phyloP scores from a whole-genome alignment of 805 yeast species.

The Pichia ethanolica region DNA sequence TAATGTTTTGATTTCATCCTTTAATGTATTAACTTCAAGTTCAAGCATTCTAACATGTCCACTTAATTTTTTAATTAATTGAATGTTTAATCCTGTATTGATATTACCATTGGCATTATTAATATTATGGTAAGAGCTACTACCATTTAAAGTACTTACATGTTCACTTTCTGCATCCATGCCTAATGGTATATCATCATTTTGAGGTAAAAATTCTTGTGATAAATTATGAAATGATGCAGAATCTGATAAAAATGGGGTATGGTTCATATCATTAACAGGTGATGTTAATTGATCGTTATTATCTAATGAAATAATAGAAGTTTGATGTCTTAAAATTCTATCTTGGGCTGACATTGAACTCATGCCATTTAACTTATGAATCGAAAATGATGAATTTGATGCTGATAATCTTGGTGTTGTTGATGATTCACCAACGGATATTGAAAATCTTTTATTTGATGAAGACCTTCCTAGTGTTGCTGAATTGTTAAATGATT shows the following conservation, averaged over 20 bases:
- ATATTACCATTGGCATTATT: slow-evolving; percentile 17
- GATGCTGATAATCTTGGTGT: slow-evolving; percentile 31
- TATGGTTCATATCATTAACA: not conserved
- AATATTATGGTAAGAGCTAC: not conserved
- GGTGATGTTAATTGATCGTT: slow-evolving; percentile 3
- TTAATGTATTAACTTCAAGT: slow-evolving; percentile 59
- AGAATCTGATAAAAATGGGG: slow-evolving; percentile 1
- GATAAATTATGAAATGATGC: not conserved
- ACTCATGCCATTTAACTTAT: slow-evolving; percentile 7
- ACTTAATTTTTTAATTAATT: slow-evolving; percentile 66
- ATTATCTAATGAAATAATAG: slow-evolving; percentile 10
- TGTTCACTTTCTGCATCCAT: slow-evolving; percentile 12
- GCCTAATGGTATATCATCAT: slow-evolving; percentile 10
- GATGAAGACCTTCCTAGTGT: slow-evolving; percentile 17
- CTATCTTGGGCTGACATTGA: slow-evolving; percentile 14
- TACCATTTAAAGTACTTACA: slow-evolving; percentile 10
- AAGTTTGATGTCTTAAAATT: slow-evolving; percentile 15
- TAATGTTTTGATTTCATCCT: slow-evolving; percentile 53
- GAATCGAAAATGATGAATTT: slow-evolving; percentile 9
- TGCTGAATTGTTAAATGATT: slow-evolving; percentile 11
- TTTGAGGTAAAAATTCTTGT: not conserved
- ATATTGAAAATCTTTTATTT: slow-evolving; percentile 24
- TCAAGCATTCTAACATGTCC: slow-evolving; percentile 73
- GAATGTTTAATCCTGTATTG: slow-evolving; percentile 35
- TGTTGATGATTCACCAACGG: slow-evolving; percentile 41